A percentile compares a stretch with the other conserved stretches of the same genome.
Evolutionary conservation across 148 eudicot genomes (phyloP).

Genomic region (Linanthus parryae): DNA sequence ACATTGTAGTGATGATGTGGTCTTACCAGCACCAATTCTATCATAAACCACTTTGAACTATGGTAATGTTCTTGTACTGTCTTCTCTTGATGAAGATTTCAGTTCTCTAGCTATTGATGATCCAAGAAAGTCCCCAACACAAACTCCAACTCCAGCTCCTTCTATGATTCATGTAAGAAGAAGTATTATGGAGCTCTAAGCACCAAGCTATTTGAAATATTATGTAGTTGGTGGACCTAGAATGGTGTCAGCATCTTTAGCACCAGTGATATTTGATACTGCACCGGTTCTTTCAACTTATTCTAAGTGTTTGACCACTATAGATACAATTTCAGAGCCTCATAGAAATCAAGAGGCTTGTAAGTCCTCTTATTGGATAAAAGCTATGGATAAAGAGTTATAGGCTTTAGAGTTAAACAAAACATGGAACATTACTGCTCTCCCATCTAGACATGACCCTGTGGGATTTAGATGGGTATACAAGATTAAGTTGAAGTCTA

Average conservation of each 20-base stretch:
- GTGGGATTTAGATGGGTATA: background rate
- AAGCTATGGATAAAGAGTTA: background rate
- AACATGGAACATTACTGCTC: background rate
- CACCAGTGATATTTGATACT: background rate
- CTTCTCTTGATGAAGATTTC: no score
- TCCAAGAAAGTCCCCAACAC: no score
- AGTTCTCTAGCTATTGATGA: no score
- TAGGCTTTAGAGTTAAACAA: background rate
- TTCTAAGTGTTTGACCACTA: background rate
- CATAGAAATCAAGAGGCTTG: background rate
- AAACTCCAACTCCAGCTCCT: background rate
- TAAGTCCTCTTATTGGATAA: no score
- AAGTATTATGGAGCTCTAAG: no score
- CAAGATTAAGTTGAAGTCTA: background rate
- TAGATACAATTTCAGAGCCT: background rate
- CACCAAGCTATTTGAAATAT: background rate
- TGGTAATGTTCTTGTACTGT: background rate
- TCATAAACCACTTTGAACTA: background rate
- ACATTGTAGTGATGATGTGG: background rate
- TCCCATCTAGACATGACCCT: background rate
- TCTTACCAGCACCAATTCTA: background rate
- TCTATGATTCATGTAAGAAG: no score
- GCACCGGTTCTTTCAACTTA: background rate
- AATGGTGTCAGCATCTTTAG: background rate
- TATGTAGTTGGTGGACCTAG: background rate